Evolutionary conservation across 78 protist species (phyloP).

Genomic region (Dictyostelium purpureum): DNA sequence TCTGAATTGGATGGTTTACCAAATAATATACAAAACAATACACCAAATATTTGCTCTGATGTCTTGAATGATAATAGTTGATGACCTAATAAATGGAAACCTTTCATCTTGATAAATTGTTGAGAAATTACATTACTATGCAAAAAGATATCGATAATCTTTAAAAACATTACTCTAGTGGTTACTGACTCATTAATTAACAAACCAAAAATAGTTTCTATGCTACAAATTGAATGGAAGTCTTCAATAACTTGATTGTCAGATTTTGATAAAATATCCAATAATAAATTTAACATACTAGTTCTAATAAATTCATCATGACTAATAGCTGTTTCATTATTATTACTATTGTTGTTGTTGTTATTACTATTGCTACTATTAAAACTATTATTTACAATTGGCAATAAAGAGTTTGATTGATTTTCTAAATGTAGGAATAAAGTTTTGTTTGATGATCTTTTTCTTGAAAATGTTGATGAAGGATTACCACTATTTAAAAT

Average conservation of each 20-base stretch:
- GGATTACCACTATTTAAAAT: not conserved
- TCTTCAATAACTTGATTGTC: constrained; percentile 54
- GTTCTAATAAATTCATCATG: constrained; percentile 14
- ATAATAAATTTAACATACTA: constrained; percentile 7
- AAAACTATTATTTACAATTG: not conserved
- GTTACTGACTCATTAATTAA: constrained; percentile 25
- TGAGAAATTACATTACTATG: constrained; percentile 21
- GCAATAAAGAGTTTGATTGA: not conserved
- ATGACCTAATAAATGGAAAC: constrained; percentile 70
- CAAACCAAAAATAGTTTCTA: constrained; percentile 60
- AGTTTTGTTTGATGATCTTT: not conserved
- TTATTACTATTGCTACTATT: not conserved
- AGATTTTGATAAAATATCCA: constrained; percentile 25
- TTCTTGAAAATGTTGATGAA: not conserved
- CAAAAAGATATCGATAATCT: constrained; percentile 47
- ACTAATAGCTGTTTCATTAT: not conserved
- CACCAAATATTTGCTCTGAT: constrained; percentile 66
- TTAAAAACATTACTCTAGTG: constrained; percentile 24
- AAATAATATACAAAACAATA: constrained; percentile 68
- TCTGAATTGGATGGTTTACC: constrained; percentile 38
- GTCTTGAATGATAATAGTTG: constrained; percentile 12
- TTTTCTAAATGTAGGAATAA: constrained; percentile 13
- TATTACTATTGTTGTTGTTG: not conserved
- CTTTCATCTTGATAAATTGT: constrained; percentile 69
- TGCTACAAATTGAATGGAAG: constrained; percentile 51